These are phyloP conservation scores for Tetrahymena malaccensis DNA, from an alignment of 73 alveolate genomes.

Conservation along the genomic window DNA sequence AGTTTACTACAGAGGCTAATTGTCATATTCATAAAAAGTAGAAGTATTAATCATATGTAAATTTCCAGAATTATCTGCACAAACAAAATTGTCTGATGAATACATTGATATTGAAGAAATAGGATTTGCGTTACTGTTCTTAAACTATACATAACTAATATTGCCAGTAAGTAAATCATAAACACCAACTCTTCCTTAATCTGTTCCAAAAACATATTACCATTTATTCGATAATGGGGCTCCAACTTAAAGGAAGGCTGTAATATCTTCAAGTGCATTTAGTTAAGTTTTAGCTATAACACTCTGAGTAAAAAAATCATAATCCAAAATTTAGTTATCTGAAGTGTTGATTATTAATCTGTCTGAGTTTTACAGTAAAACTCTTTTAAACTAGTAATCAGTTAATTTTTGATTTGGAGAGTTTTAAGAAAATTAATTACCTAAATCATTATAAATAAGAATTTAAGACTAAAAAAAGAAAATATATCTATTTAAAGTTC, in stretches of 20 bases:
- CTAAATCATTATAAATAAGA: neutral
- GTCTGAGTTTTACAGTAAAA: neutral
- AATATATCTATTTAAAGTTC: neutral
- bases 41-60: neutral
- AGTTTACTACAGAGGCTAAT: neutral
- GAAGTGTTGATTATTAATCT: neutral
- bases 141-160: neutral
- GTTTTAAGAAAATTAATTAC: neutral
- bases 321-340: neutral
- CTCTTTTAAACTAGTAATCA: neutral
- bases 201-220: neutral
- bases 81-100: neutral
- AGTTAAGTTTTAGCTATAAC: neutral
- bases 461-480: neutral
- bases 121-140: neutral
- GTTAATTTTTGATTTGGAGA: neutral
- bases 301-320: neutral
- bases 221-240: neutral
- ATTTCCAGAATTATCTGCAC: neutral
- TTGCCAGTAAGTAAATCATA: neutral
- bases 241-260: neutral
- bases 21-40: neutral
- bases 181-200: neutral
- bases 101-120: neutral
- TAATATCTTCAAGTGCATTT: neutral